Base-by-base conservation (phyloP, 306 rosid genomes). In the Senna siamea region DNA sequence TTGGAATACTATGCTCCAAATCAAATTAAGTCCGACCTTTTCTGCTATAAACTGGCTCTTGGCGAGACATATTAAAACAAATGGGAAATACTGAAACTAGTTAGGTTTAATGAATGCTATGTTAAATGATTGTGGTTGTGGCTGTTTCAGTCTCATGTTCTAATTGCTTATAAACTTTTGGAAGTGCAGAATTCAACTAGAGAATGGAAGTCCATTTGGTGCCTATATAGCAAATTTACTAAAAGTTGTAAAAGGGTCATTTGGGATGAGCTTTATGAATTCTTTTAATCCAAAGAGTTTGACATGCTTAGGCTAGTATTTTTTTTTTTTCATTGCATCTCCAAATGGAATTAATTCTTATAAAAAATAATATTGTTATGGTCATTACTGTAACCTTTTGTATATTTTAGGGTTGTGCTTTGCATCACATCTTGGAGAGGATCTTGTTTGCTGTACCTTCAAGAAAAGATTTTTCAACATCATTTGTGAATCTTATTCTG, bases 371-470 rank as follows among this genome's bases (percentile, higher is more conserved):
- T 66, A 44, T 48, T 58, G 41, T 80, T 57, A 35, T 60, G 56
- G 47, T 53, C 55, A 69, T 84, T 60, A 18, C 53, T 28, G 52
- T 79, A 38, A 66, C 38, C 12, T 81, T 75, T 67, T 61, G 46
- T 70, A 56, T 89, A 75, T 72, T 85, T 74, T 90, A 94, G 98
- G 98, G 97, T 37, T 80, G 86, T 82, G 70, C 85, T 63, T 80
- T 94, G 91, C 96, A 89, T 86, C 81, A 62, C 70, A 58, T 88
- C 75, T 75, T 94, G 77, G 93, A 85, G 83, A 84, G 80, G 81
- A 78, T 91, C 65, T 68, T 85, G 72, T 77, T 59, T 48, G 70
- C 71, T 73, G 77, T 57, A 8, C 73, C 85, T 20, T 78, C 89
- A 64, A 80, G 79, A 70, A 85, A 66, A 59, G 76, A 60, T 68